Conservation (phyloP, 2,329 filamentous ascomycete species). For the Penicillium occitanis region DNA sequence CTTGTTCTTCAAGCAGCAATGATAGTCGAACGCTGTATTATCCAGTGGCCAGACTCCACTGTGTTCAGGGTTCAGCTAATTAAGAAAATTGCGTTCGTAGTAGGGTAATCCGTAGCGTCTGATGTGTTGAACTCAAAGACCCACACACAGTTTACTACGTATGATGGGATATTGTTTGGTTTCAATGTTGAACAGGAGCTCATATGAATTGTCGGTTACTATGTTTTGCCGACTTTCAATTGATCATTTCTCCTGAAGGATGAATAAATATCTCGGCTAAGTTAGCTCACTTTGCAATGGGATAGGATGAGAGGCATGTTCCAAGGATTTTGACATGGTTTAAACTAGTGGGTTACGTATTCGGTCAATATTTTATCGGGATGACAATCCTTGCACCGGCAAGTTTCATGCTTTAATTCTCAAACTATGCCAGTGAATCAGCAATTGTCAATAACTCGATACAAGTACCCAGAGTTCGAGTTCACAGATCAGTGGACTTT, state of each 20-base stretch:
- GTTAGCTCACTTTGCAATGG: neutral
- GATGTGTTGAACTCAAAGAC: neutral
- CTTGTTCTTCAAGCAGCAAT: neutral
- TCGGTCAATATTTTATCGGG: neutral
- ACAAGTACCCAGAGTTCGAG: neutral
- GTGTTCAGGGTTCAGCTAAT: neutral
- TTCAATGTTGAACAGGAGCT: neutral
- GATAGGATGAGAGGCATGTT: neutral
- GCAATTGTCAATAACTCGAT: neutral
- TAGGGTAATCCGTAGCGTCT: neutral
- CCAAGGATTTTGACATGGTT: neutral
- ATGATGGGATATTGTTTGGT: neutral
- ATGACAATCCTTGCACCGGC: neutral
- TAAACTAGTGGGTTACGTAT: neutral
- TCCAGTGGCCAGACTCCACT: neutral
- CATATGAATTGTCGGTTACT: neutral
- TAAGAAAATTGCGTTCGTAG: neutral
- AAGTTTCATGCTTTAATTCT: neutral
- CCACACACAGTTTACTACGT: neutral
- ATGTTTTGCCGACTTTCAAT: neutral
- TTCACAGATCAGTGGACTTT: neutral
- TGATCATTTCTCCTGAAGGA: neutral
- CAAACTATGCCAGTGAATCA: neutral
- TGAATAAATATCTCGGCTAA: neutral
- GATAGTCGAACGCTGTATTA: neutral